Conservation (phyloP, 495 filamentous ascomycete genomes). For the Aspergillus saccharolyticus region DNA sequence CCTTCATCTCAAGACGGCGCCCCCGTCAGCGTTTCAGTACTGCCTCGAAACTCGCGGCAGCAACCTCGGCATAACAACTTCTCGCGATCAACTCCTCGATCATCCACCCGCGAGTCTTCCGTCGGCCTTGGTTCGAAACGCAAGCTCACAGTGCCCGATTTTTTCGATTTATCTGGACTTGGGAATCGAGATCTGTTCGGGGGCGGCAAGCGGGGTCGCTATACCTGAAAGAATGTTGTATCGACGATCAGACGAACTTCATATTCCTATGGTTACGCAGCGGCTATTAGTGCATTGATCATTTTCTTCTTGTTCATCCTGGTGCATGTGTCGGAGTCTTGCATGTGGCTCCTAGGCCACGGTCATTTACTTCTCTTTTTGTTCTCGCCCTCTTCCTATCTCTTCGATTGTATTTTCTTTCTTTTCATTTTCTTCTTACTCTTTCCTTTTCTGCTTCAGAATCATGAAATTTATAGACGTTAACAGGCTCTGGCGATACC, state of each 20-base stretch:
- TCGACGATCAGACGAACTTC: conserved; percentile 38
- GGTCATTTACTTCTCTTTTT: conserved; percentile 14
- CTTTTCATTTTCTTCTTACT: conserved; percentile 10
- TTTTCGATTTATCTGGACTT: conserved; percentile 72
- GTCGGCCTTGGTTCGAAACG: conserved; percentile 70
- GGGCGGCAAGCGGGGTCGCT: conserved; percentile 67
- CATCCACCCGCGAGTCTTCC: conserved; percentile 34
- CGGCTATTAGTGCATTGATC: conserved; percentile 24
- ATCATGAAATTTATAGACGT: conserved; percentile 38
- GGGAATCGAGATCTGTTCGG: conserved; percentile 63
- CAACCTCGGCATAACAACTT: conserved; percentile 45
- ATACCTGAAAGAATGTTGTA: conserved; percentile 47
- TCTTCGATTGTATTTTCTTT: conserved; percentile 4
- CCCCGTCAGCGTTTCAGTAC: conserved; percentile 48
- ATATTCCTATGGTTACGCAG: conserved; percentile 37
- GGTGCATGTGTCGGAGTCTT: conserved; percentile 43
- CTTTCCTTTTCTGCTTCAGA: conserved; percentile 12
- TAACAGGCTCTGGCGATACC: conserved; percentile 38
- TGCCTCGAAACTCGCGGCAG: conserved; percentile 48
- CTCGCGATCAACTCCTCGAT: conserved; percentile 40
- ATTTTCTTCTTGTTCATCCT: conserved; percentile 21
- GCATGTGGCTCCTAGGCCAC: conserved; percentile 25
- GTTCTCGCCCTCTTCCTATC: conserved; percentile 12
- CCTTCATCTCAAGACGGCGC: conserved; percentile 30
- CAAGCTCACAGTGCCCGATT: conserved; percentile 68